Base-by-base conservation (phyloP, 768 basidiomycete species). In the Hygrocybe coccinea region DNA sequence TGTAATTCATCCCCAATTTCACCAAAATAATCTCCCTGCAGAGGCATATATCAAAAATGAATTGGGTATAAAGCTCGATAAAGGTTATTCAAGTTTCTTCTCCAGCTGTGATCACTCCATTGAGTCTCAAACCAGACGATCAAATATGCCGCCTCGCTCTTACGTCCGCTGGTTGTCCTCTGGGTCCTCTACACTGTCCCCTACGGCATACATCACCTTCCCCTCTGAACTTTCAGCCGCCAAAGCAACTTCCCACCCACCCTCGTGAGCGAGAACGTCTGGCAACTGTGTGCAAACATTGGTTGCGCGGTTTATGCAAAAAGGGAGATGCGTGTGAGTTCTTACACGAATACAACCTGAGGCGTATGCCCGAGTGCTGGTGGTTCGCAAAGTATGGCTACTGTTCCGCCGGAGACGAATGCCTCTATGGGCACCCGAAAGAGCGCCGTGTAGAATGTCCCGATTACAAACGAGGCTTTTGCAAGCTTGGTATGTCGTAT, bases 331-430 rank as follows among this genome's bases (percentile, higher is more conserved):
- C 89, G 22, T 99, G 97, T 74, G 97, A 98, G 74, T 99, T 98
- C 71, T 79, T 98, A 67, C 97, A 99, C 73, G 97, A 98, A 74
- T 99, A 97, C 76, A 97, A 98, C 69, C 80, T 99, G 50, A 76
- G 97, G 56, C 87, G 91, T 58, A 98, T 98, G 95, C 97, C 97
- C 5, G 92, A 97, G 69, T 98, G 97, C 65, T 97, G 93, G 87
- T 98, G 94, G 94, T 97, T 86, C 70, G 91, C 91, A 50, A 97
- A 95, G 70, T 95, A 93, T 65, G 97, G 97, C 14, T 98, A 94
- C 71, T 98, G 97, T 69, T 91, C 91, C 22, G 87, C 94, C 17
- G 95, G 97, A 55, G 94, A 95, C 62, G 95, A 98, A 71, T 99
- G 97, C 69, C 76, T 99, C 61, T 99, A 98, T 69, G 91, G 91